phyloP scores from a whole-genome alignment of 148 eudicot genomes.

The Chenopodium quinoa region DNA sequence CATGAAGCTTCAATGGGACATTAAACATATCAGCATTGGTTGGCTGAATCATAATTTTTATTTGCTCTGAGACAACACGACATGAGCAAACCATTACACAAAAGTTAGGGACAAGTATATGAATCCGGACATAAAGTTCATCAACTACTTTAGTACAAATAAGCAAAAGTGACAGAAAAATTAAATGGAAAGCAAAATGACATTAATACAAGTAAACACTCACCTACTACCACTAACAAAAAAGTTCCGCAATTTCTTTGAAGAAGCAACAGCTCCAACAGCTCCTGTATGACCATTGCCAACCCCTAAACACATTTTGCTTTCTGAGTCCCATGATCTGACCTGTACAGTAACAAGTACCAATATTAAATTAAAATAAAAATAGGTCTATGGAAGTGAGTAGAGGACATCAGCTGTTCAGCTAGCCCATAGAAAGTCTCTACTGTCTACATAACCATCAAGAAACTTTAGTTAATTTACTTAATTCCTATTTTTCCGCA shows the following conservation, averaged over 20 bases:
- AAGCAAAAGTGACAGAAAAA: background rate
- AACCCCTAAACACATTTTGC: constrained; percentile 62
- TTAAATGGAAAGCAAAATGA: background rate
- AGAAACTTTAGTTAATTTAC: too few species aligned
- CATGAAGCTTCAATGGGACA: background rate
- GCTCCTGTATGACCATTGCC: constrained; percentile 85
- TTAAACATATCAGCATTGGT: background rate
- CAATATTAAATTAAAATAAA: background rate
- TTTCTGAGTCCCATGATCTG: constrained; percentile 82
- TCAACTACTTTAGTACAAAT: background rate
- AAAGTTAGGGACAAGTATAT: background rate
- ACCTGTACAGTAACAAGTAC: constrained; percentile 47
- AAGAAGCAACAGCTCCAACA: constrained; percentile 93
- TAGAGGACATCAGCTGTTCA: background rate
- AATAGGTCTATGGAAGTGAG: background rate
- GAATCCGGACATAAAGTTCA: background rate
- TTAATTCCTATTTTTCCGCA: too few species aligned
- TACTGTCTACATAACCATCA: background rate
- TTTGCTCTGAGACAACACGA: background rate
- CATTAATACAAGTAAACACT: constrained; percentile 5
- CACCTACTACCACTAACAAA: constrained; percentile 96
- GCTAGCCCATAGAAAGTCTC: constrained; percentile 7
- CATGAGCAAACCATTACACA: background rate
- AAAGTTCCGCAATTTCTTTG: constrained; percentile 68
- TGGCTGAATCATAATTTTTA: background rate